These are phyloP conservation scores for Thielaviopsis cerberus DNA, from an alignment of 2,329 filamentous ascomycete genomes.

Conservation along the genomic window DNA sequence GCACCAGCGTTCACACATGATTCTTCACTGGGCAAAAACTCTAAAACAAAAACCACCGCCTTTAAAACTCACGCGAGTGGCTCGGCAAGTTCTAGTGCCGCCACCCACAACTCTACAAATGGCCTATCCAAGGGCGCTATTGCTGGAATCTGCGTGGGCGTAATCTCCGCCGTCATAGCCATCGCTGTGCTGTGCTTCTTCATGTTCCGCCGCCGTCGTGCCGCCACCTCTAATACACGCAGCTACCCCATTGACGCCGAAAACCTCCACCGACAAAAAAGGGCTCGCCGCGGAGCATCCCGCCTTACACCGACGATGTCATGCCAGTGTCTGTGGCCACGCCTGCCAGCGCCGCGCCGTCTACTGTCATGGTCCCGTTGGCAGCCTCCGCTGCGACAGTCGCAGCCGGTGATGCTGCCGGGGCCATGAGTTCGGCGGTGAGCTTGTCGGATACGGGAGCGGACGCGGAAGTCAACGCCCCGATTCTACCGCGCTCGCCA, in stretches of 20 bases:
- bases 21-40: too few species aligned
- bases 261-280: constrained; percentile 18
- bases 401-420: too few species aligned
- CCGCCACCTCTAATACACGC: constrained; percentile 17
- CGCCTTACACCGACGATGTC: constrained; percentile 27
- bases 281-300: constrained; percentile 19
- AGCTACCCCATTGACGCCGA: constrained; percentile 31
- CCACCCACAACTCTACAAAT: not conserved
- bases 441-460: constrained; percentile 3
- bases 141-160: constrained; percentile 29
- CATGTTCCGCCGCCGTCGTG: constrained; percentile 26
- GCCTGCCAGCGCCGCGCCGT: too few species aligned
- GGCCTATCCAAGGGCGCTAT: constrained; percentile 26
- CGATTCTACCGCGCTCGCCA: constrained; percentile 6
- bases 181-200: constrained; percentile 25
- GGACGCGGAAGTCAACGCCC: too few species aligned
- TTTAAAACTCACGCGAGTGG: too few species aligned
- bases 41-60: too few species aligned
- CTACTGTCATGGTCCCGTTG: not conserved
- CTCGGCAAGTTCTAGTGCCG: too few species aligned
- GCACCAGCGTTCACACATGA: too few species aligned
- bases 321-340: too few species aligned
- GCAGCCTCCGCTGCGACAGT: too few species aligned
- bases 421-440: constrained; percentile 8
- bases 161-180: constrained; percentile 22